Evolutionary conservation across 1,284 basidiomycete species (phyloP), one percentile per base, ranked within the genome.

Genomic region (Tilletia horrida): DNA sequence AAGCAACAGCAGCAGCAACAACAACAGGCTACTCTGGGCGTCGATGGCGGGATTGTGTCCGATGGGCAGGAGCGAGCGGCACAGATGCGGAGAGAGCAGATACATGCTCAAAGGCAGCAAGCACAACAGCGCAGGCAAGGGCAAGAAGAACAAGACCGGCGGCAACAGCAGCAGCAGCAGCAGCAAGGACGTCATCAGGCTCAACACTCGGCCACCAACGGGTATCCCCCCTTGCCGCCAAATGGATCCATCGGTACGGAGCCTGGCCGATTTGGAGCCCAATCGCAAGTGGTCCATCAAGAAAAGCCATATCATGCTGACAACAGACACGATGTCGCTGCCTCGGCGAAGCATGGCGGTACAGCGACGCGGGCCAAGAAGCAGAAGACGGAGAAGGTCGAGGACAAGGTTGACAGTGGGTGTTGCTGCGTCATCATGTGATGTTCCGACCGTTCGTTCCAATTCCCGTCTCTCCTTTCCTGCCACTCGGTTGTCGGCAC

Each of bases 331-430:
- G 29, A 21, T 14, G 16, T 18, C 27, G 25, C 29, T 9, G 18
- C 31, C 27, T 7, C 6, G 57, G 40, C 21, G 18, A 42, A 18
- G 29, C 4, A 43, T 18, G 40, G 7, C 35, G 40, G 42, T 4
- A n/a, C 18, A n/a, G 42, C 18, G 16, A 25, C 18, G 50, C 16
- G 4, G 6, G 21, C 4, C 21, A 52, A 52, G 50, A 52, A 25
- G 50, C 8, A 18, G 59, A 40, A 21, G 29, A 40, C n/a, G 48
- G 35, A 40, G 35, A 40, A 40, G 35, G 35, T 11, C 4, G 35
- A 62, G 61, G 61, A 62, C 14, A n/a, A 44, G 61, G 55, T 59
- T 8, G 31, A 59, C 1, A 40, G 55, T 27, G 55, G 55, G 55
- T 59, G 55, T n/a, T 18, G 55, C 4, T 59, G 55, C 29, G 29